Conservation (phyloP, 2,329 filamentous ascomycete species). For the Dryadomyces quercivorus region DNA sequence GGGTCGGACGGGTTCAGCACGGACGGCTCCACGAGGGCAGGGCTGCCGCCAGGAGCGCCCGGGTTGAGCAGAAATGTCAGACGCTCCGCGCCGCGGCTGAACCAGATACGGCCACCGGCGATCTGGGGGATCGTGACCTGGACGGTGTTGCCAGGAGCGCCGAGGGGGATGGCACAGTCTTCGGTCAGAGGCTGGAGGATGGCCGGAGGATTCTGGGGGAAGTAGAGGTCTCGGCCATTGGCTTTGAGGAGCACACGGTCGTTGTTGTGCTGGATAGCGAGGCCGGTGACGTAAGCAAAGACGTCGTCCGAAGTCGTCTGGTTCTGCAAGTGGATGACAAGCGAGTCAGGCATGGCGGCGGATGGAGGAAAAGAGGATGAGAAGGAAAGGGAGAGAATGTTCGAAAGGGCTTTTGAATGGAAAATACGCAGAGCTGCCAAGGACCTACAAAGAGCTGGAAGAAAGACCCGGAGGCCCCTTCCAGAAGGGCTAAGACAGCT, state of each 20-base stretch:
- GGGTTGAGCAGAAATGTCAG: conserved; percentile 54
- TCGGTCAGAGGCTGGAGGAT: conserved; percentile 36
- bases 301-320: conserved; percentile 38
- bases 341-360: conserved; percentile 25
- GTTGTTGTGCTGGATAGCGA: conserved; percentile 34
- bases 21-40: conserved; percentile 54
- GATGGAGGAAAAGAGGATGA: not conserved
- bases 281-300: conserved; percentile 54
- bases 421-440: too few relatives aligned
- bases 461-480: too few relatives aligned
- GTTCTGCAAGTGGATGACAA: conserved; percentile 45
- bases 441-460: too few relatives aligned
- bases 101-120: conserved; percentile 52
- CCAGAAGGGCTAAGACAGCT: not conserved
- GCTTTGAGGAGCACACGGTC: conserved; percentile 25
- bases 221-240: conserved; percentile 41
- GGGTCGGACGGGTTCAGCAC: conserved; percentile 49
- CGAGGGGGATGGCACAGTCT: conserved; percentile 48
- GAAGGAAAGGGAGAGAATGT: not conserved
- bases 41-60: conserved; percentile 22
- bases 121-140: conserved; percentile 49
- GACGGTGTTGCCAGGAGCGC: conserved; percentile 38
- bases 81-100: conserved; percentile 38
- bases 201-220: conserved; percentile 29
- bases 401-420: too few relatives aligned